phyloP scores from a whole-genome alignment of 164 flowering plant species.

The Piper longum region DNA sequence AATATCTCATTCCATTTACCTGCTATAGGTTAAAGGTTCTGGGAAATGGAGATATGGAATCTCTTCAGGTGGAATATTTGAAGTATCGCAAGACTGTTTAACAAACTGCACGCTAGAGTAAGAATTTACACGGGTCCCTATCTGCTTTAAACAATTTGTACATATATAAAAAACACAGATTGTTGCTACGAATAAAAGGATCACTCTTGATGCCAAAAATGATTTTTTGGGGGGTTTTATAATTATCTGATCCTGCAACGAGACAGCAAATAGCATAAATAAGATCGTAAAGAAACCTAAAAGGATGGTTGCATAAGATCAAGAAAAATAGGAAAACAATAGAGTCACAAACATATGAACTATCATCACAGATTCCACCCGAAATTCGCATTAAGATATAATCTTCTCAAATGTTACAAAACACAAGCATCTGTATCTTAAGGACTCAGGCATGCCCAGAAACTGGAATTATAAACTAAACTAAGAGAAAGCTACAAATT shows the following conservation, averaged over 20 bases:
- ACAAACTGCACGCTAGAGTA: conserved; percentile 20
- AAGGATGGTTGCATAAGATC: neutral
- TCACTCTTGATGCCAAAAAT: conserved; percentile 39
- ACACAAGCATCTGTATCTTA: neutral
- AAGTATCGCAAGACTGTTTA: conserved; percentile 19
- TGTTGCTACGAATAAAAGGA: conserved; percentile 50
- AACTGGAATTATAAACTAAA: neutral
- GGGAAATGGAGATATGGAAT: conserved; percentile 46
- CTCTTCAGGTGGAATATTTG: conserved; percentile 14
- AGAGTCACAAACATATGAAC: too few relatives aligned
- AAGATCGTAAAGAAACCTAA: neutral
- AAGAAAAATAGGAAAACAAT: neutral
- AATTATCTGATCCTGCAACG: conserved; percentile 35
- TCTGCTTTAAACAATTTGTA: conserved; percentile 60
- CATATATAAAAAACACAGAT: conserved; percentile 60
- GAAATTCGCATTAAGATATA: neutral
- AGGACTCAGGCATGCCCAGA: neutral
- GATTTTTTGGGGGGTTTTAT: conserved; percentile 67
- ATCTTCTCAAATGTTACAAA: neutral
- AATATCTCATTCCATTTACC: conserved; percentile 23
- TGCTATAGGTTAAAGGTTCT: conserved; percentile 45
- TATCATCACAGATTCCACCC: neutral
- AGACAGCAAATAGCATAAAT: neutral
- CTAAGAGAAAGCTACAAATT: neutral
- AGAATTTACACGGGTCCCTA: conserved; percentile 19